A percentile compares a stretch with the other conserved stretches of the same genome.
Evolutionary conservation across 805 yeast genomes (phyloP).

Genomic region (Zygosaccharomyces gambellarensis): DNA sequence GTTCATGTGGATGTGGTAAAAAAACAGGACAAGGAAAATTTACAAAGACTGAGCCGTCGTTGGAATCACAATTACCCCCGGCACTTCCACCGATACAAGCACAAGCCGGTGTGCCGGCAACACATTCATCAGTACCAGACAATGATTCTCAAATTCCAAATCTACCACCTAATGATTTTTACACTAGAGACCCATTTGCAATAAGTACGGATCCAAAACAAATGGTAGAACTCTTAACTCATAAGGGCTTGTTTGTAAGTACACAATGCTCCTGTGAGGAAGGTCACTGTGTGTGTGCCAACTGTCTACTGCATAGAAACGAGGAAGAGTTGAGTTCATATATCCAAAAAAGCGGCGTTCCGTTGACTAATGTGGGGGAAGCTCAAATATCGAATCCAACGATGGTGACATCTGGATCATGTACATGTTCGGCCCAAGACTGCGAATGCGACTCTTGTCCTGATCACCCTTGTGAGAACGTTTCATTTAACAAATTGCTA

Average conservation of each 20-base stretch:
- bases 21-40: neutral
- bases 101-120: no score
- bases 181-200: neutral
- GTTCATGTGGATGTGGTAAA: constrained; percentile 1
- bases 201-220: constrained; percentile 7
- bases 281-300: constrained; percentile 30
- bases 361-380: constrained; percentile 27
- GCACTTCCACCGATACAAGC: neutral
- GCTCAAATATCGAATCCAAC: constrained; percentile 17
- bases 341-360: constrained; percentile 31
- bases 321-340: constrained; percentile 32
- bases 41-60: neutral
- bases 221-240: constrained; percentile 32
- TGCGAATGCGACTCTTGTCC: constrained; percentile 25
- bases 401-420: constrained; percentile 8
- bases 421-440: constrained; percentile 22
- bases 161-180: neutral
- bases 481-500: constrained; percentile 26
- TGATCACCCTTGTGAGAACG: constrained; percentile 27
- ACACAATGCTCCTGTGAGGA: constrained; percentile 34
- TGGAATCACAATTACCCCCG: neutral
- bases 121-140: neutral
- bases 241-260: constrained; percentile 31
- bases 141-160: neutral
- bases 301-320: constrained; percentile 34